phyloP scores from a whole-genome alignment of 2,329 filamentous ascomycete species.

The Apiospora marii region DNA sequence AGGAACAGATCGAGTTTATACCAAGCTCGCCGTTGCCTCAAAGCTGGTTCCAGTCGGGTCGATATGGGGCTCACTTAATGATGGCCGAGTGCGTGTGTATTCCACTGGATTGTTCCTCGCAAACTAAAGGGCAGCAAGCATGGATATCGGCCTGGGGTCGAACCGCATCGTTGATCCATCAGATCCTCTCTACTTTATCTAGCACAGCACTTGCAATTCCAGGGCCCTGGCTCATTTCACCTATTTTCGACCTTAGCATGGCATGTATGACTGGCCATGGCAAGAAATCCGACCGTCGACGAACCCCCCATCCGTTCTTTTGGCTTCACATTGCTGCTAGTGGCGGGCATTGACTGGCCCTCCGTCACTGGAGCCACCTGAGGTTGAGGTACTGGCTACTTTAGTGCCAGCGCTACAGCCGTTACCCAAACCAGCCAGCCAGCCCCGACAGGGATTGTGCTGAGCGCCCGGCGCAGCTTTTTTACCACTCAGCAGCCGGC shows the following conservation, averaged over 20 bases:
- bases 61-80: conserved; percentile 8
- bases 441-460: background rate
- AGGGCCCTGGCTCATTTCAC: background rate
- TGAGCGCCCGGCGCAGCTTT: background rate
- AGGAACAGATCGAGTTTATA: conserved; percentile 19
- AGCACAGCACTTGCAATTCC: conserved; percentile 1
- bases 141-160: background rate
- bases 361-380: conserved; percentile 8
- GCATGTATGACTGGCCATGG: conserved; percentile 17
- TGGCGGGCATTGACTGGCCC: conserved; percentile 16
- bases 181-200: conserved; percentile 19
- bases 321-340: conserved; percentile 16
- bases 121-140: conserved; percentile 12
- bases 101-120: conserved; percentile 10
- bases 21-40: conserved; percentile 21
- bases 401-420: conserved; percentile 9
- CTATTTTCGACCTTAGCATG: conserved; percentile 15
- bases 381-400: conserved; percentile 16
- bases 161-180: conserved; percentile 3
- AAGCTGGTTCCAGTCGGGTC: background rate
- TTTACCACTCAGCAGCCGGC: conserved; percentile 16
- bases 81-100: background rate
- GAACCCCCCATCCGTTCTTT: conserved; percentile 15
- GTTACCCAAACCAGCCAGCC: conserved; percentile 12
- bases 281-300: conserved; percentile 1